Conservation (phyloP, 257 asterid species). For the Leptodermis oblonga region DNA sequence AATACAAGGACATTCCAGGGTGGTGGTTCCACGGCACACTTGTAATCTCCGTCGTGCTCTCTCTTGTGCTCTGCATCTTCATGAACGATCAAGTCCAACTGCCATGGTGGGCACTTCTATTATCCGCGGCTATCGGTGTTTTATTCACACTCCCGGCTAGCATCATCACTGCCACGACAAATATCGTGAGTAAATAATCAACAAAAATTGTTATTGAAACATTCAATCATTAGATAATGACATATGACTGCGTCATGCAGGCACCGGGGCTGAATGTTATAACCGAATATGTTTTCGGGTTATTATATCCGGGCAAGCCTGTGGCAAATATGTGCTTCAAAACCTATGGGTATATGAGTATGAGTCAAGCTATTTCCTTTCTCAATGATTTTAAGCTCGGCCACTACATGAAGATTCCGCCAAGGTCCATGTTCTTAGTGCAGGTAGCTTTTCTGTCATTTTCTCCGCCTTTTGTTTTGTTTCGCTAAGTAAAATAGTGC, state of each 20-base stretch:
- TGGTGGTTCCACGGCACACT: constrained; percentile 66
- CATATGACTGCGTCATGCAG: background rate
- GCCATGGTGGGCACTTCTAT: constrained; percentile 82
- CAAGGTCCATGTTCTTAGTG: constrained; percentile 78
- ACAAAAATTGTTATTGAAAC: no score
- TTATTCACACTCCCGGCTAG: constrained; percentile 64
- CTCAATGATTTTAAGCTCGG: constrained; percentile 78
- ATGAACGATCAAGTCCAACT: constrained; percentile 59
- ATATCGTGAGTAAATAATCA: constrained; percentile 13
- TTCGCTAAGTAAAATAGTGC: no score
- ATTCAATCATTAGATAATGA: background rate
- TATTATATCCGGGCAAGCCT: constrained; percentile 65
- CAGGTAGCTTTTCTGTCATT: constrained; percentile 37
- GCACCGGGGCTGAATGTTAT: constrained; percentile 66
- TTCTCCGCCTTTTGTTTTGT: background rate
- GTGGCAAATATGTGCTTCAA: constrained; percentile 86
- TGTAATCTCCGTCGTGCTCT: constrained; percentile 34
- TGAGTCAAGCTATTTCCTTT: constrained; percentile 69
- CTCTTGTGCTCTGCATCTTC: constrained; percentile 50
- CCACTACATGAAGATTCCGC: constrained; percentile 83
- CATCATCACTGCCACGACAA: constrained; percentile 76
- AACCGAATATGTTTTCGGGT: constrained; percentile 61
- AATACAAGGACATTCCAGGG: constrained; percentile 55
- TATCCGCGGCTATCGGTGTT: constrained; percentile 40
- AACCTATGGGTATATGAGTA: constrained; percentile 73